phyloP scores from a whole-genome alignment of 177 flowering plant species.

The Tripterygium wilfordii region DNA sequence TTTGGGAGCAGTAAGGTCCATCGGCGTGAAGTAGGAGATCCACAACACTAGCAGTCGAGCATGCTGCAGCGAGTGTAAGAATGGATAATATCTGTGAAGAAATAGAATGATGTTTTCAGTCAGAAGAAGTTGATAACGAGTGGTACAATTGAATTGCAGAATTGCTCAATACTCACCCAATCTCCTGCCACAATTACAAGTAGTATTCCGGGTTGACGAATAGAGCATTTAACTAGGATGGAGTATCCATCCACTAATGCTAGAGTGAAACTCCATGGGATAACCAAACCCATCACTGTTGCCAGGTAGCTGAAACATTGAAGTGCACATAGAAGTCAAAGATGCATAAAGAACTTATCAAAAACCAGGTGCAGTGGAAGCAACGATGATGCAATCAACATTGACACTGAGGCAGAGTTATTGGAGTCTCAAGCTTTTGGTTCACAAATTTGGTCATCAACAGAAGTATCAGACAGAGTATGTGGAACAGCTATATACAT shows the following conservation, averaged over 20 bases:
- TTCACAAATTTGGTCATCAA: no score
- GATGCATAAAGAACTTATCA: no score
- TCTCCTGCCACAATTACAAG: conserved; percentile 66
- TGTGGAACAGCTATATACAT: no score
- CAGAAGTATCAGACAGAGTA: no score
- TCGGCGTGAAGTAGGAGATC: conserved; percentile 43
- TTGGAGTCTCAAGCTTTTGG: no score
- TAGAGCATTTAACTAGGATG: conserved; percentile 48
- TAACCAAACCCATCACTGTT: conserved; percentile 79
- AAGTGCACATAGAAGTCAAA: background rate
- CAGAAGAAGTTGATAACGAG: background rate
- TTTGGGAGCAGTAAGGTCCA: conserved; percentile 37
- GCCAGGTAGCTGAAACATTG: conserved; percentile 63
- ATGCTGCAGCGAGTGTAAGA: conserved; percentile 78
- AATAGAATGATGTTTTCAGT: background rate
- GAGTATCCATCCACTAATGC: conserved; percentile 81
- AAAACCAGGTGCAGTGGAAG: no score
- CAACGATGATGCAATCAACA: no score
- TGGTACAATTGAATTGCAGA: background rate
- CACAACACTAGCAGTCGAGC: conserved; percentile 66
- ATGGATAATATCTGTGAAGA: conserved; percentile 51
- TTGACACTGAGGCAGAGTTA: no score
- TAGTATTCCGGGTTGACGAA: conserved; percentile 63
- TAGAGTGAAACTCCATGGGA: conserved; percentile 89
- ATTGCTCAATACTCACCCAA: conserved; percentile 43